Conservation (phyloP, 768 basidiomycete genomes). For the Tylopilus plumbeoviolaceoides region DNA sequence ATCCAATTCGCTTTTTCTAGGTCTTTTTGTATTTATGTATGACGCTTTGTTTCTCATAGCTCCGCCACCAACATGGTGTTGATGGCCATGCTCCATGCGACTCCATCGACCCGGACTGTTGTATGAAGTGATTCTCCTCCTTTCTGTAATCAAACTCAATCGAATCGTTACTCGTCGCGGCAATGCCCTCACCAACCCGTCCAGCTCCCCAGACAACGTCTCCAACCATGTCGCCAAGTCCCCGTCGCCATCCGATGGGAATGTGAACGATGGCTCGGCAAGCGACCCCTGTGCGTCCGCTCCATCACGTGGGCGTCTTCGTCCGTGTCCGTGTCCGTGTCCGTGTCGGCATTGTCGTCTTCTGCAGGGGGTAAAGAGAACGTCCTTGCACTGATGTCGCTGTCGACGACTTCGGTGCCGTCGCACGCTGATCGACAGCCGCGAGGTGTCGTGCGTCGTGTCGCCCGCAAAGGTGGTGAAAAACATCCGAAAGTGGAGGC, state of each 20-base stretch:
- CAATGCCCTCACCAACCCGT: too few species aligned
- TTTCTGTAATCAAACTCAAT: too few species aligned
- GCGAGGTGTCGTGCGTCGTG: conserved; percentile 52
- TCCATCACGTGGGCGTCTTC: conserved; percentile 18
- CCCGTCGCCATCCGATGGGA: conserved; percentile 41
- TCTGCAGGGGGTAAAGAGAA: conserved; percentile 41
- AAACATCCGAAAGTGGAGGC: conserved; percentile 61
- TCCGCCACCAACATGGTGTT: too few species aligned
- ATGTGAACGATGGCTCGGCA: conserved; percentile 38
- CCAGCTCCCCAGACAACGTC: too few species aligned
- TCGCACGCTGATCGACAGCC: too few species aligned
- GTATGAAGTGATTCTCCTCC: too few species aligned
- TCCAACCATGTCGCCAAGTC: conserved; percentile 44
- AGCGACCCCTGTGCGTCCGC: not conserved
- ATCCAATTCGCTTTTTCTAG: too few species aligned
- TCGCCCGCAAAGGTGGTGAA: conserved; percentile 61
- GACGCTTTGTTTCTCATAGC: too few species aligned
- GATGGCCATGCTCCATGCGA: too few species aligned
- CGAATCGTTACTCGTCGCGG: too few species aligned
- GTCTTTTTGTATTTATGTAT: too few species aligned
- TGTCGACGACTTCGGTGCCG: conserved; percentile 63
- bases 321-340: conserved; percentile 37
- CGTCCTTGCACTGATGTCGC: conserved; percentile 48
- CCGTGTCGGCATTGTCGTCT: conserved; percentile 34
- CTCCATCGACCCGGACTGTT: too few species aligned